Conservation (phyloP, 2,329 filamentous ascomycete genomes). For the Colletotrichum sojae region DNA sequence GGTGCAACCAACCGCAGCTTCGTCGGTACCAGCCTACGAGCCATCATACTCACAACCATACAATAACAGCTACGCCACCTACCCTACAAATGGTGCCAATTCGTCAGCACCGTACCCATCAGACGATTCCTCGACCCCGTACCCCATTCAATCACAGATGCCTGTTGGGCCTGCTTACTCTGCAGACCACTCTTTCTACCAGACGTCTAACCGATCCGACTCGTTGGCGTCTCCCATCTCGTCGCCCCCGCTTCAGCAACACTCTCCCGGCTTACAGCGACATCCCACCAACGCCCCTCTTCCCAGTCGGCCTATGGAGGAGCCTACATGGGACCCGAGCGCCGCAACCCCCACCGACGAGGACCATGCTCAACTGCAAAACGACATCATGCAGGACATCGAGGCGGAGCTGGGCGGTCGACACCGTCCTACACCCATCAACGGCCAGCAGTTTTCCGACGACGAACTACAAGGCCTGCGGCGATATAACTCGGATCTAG, state of each 20-base stretch:
- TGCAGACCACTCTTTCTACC: constrained; percentile 63
- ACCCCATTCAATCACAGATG: constrained; percentile 67
- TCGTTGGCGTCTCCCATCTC: constrained; percentile 64
- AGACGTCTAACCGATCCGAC: constrained; percentile 61
- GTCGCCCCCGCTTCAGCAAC: constrained; percentile 60
- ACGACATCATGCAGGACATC: constrained; percentile 71
- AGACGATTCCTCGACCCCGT: constrained; percentile 61
- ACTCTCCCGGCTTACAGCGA: constrained; percentile 64
- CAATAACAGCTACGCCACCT: constrained; percentile 49
- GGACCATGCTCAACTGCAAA: constrained; percentile 53
- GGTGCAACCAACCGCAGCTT: constrained; percentile 48
- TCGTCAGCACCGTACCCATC: constrained; percentile 54
- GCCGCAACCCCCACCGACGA: constrained; percentile 48
- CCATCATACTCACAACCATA: constrained; percentile 46
- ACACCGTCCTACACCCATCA: constrained; percentile 58
- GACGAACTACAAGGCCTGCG: constrained; percentile 63
- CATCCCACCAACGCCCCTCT: constrained; percentile 74
- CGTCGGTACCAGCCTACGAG: constrained; percentile 52
- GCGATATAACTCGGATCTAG: constrained; percentile 63
- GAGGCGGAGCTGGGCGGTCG: constrained; percentile 65
- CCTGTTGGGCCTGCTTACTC: constrained; percentile 66
- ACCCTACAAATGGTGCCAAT: constrained; percentile 57
- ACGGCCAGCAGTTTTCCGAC: constrained; percentile 60
- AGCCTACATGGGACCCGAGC: constrained; percentile 58
- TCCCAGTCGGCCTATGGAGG: constrained; percentile 67